Percentiles rank a stretch among this genome's conserved stretches.
phyloP scores from a whole-genome alignment of 1,284 basidiomycete genomes.

The Rugosomyces carneus region DNA sequence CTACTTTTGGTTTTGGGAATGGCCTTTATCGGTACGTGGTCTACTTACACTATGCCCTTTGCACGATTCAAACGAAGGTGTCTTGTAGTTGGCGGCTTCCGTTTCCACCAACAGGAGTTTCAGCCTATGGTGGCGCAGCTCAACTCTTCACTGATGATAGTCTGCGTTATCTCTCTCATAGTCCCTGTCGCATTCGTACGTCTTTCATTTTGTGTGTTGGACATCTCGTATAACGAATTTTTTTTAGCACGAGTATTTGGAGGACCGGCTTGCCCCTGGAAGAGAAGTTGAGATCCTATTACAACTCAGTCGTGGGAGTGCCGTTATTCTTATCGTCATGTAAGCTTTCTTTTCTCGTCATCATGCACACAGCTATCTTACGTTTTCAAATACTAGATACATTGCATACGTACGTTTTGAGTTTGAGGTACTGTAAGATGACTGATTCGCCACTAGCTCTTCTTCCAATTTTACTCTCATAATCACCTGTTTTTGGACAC shows the following conservation, averaged over 20 bases:
- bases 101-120: conserved; percentile 61
- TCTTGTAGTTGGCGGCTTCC: conserved; percentile 43
- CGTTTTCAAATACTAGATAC: conserved; percentile 19
- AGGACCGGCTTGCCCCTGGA: conserved; percentile 28
- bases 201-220: background rate
- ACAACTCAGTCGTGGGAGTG: conserved; percentile 39
- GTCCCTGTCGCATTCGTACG: conserved; percentile 60
- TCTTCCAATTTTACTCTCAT: conserved; percentile 59
- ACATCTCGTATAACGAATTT: background rate
- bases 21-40: conserved; percentile 38
- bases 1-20: conserved; percentile 62
- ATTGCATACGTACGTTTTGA: conserved; percentile 26
- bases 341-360: conserved; percentile 29
- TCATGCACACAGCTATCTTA: background rate
- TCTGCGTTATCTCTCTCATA: conserved; percentile 51
- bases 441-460: conserved; percentile 25
- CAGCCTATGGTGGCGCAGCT: conserved; percentile 58
- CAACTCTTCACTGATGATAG: conserved; percentile 57
- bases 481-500: conserved; percentile 51
- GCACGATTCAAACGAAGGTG: background rate
- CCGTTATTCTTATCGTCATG: conserved; percentile 51
- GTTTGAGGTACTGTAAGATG: background rate
- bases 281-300: conserved; percentile 33
- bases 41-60: background rate
- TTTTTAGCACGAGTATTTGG: conserved; percentile 35